A percentile compares a stretch with the other conserved stretches of the same genome.
Conservation (phyloP, 2,329 filamentous ascomycete species). For the Diaporthe citri region DNA sequence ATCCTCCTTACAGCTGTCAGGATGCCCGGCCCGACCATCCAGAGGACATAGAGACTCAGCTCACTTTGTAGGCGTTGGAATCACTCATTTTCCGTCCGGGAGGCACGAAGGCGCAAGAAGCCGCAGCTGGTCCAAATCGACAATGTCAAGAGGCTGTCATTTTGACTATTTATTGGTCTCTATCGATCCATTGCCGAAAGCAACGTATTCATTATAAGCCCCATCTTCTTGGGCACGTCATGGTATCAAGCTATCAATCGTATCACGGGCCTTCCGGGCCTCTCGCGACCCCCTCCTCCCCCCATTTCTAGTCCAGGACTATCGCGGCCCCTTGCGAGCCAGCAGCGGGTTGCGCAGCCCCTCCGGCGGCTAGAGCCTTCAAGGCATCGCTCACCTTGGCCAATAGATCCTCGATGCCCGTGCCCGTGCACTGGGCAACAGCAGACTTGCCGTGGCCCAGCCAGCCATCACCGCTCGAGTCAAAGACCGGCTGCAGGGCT, state of each 20-base stretch:
- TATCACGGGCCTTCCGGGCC: neutral
- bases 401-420: conserved; percentile 61
- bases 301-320: conserved; percentile 33
- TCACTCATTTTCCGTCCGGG: neutral
- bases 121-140: neutral
- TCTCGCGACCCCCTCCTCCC: neutral
- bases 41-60: neutral
- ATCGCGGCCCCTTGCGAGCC: conserved; percentile 37
- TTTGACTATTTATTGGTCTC: conserved; percentile 11
- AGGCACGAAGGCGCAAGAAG: too few relatives aligned
- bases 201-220: conserved; percentile 37
- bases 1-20: neutral
- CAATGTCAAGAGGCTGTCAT: conserved; percentile 3
- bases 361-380: conserved; percentile 47
- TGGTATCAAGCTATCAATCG: conserved; percentile 40
- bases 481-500: conserved; percentile 60
- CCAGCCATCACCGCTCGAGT: conserved; percentile 59
- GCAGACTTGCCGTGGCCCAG: conserved; percentile 58
- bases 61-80: neutral
- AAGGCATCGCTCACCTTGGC: conserved; percentile 61
- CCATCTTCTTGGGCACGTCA: conserved; percentile 10
- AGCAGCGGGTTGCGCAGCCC: conserved; percentile 7
- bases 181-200: conserved; percentile 19
- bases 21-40: neutral
- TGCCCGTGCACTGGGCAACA: conserved; percentile 58